phyloP scores from a whole-genome alignment of 441 rosid species.

The Oxalis stricta region DNA sequence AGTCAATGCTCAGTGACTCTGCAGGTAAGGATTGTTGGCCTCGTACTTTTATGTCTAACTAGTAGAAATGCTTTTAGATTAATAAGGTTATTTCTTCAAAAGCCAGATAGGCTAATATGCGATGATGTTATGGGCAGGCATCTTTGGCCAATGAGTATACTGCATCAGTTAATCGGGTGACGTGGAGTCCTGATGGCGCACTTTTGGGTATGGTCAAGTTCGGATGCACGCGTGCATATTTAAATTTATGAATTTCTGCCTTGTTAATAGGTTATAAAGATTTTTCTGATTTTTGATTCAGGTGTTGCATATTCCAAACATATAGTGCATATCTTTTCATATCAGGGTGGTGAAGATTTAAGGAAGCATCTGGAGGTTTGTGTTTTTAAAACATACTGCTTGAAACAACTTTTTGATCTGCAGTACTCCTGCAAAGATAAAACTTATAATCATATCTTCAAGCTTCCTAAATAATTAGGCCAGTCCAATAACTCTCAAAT shows the following conservation, averaged over 20 bases:
- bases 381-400: background rate
- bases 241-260: background rate
- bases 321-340: constrained; percentile 42
- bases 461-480: too few relatives aligned
- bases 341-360: constrained; percentile 39
- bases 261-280: background rate
- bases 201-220: constrained; percentile 32
- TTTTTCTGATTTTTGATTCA: constrained; percentile 9
- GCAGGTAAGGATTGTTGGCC: constrained; percentile 30
- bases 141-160: constrained; percentile 39
- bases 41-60: background rate
- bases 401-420: background rate
- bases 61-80: background rate
- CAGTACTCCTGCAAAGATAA: background rate
- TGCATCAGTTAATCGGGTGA: constrained; percentile 44
- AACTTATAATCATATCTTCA: too few relatives aligned
- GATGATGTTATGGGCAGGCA: constrained; percentile 20
- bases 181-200: constrained; percentile 57
- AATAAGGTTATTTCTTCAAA: too few relatives aligned
- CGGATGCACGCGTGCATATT: background rate
- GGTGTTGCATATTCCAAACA: constrained; percentile 54
- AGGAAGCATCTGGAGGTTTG: constrained; percentile 40
- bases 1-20: constrained; percentile 34
- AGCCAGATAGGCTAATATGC: too few relatives aligned
- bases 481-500: background rate